Conservation (phyloP, 768 basidiomycete genomes). For the Leccinum obscurum region DNA sequence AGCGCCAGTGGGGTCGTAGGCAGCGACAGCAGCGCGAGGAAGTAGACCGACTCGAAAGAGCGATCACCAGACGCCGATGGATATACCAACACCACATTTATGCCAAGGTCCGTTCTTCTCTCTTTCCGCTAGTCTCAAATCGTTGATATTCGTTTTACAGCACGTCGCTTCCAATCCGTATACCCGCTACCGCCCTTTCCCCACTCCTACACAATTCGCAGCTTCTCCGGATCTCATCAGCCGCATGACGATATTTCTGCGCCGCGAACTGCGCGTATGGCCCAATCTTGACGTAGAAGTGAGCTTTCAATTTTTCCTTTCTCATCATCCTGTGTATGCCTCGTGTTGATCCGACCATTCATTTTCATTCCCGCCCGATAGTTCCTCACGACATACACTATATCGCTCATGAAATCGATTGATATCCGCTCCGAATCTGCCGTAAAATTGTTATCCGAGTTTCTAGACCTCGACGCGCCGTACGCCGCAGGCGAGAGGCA, state of each 20-base stretch:
- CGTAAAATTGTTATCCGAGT: conserved; percentile 81
- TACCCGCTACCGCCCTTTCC: conserved; percentile 87
- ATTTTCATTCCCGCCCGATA: conserved; percentile 33
- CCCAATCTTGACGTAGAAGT: conserved; percentile 88
- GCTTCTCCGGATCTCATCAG: conserved; percentile 72
- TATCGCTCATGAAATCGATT: conserved; percentile 89
- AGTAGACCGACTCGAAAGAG: conserved; percentile 70
- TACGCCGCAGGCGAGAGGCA: conserved; percentile 57
- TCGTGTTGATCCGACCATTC: conserved; percentile 10
- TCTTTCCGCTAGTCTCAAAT: neutral
- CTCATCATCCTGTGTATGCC: neutral
- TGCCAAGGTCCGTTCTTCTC: conserved; percentile 65
- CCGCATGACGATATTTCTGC: conserved; percentile 76
- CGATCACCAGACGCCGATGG: conserved; percentile 73
- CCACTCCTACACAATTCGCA: conserved; percentile 82
- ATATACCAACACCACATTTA: conserved; percentile 79
- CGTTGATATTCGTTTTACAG: conserved; percentile 40
- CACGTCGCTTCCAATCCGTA: conserved; percentile 87
- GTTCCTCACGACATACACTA: conserved; percentile 87
- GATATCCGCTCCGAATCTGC: conserved; percentile 91
- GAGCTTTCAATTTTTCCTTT: conserved; percentile 20
- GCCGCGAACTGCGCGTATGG: conserved; percentile 89
- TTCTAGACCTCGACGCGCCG: conserved; percentile 75
- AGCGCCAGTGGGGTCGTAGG: conserved; percentile 58
- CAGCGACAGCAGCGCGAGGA: conserved; percentile 52